Evolutionary conservation across 2,329 filamentous ascomycete species (phyloP).

Genomic region (Phaeosphaeria sp.): DNA sequence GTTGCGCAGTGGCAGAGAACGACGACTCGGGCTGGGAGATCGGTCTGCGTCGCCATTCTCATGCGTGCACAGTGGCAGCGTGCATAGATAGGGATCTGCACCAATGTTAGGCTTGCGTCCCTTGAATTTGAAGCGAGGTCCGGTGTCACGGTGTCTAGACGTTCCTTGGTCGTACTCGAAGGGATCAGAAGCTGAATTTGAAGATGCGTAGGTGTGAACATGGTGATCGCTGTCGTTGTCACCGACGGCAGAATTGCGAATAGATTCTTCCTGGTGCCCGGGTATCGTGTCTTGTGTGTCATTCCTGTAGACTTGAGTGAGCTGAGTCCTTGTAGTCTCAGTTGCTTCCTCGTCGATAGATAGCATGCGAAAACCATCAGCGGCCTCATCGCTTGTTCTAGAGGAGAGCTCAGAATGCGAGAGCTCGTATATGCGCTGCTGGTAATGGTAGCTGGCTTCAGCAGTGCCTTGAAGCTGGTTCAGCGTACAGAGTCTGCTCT

Average conservation of each 20-base stretch:
- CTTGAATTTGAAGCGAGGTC: not conserved
- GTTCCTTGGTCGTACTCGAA: not conserved
- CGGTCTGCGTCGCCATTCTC: conserved; percentile 1
- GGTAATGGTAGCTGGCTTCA: not conserved
- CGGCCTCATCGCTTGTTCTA: not conserved
- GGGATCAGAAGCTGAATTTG: not conserved
- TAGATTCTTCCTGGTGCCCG: not conserved
- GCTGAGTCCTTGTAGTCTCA: not conserved
- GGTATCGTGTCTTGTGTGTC: not conserved
- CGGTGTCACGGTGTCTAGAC: not conserved
- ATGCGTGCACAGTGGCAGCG: conserved; percentile 20
- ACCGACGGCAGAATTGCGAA: not conserved
- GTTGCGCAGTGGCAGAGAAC: not conserved
- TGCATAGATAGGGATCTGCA: not conserved
- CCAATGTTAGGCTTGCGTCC: not conserved
- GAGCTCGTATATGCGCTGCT: not conserved
- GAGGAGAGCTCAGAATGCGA: not conserved
- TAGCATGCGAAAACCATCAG: not conserved
- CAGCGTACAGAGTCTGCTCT: not conserved
- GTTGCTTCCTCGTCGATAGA: not conserved
- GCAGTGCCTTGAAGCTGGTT: not conserved
- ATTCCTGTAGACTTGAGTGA: not conserved
- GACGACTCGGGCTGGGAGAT: not conserved
- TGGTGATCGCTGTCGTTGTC: not conserved
- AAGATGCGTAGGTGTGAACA: not conserved